Conservation (phyloP, 2,329 filamentous ascomycete species). For the Stenocarpella maydis region DNA sequence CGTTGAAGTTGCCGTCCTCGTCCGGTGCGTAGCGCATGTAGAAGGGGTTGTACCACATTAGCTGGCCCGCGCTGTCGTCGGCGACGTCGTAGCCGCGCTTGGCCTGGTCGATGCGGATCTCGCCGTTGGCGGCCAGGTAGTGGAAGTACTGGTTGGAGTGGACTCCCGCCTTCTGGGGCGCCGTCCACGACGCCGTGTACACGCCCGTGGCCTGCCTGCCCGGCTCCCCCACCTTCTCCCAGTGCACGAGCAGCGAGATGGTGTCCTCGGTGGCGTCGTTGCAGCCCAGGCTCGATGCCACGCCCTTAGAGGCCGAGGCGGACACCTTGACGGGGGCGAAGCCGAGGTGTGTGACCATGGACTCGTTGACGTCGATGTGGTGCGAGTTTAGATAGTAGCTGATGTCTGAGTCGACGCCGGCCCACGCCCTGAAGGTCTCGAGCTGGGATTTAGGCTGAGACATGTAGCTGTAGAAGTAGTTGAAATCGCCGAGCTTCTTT, state of each 20-base stretch:
- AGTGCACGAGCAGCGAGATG: slow-evolving; percentile 89
- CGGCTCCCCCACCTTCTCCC: slow-evolving; percentile 76
- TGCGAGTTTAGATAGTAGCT: slow-evolving; percentile 97
- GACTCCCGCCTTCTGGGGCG: slow-evolving; percentile 90
- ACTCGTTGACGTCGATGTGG: slow-evolving; percentile 92
- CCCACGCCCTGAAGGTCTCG: slow-evolving; percentile 95
- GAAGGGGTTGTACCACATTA: slow-evolving; percentile 93
- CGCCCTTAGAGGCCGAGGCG: slow-evolving; percentile 79
- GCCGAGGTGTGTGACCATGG: slow-evolving; percentile 78
- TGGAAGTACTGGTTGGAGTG: slow-evolving; percentile 98
- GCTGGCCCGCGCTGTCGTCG: slow-evolving; percentile 74
- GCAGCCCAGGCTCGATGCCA: slow-evolving; percentile 81
- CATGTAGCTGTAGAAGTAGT: slow-evolving; percentile 99
- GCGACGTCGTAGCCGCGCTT: slow-evolving; percentile 95
- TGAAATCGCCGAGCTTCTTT: slow-evolving; percentile 86
- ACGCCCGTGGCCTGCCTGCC: slow-evolving; percentile 82
- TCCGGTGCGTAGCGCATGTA: slow-evolving; percentile 96
- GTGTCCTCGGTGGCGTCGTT: slow-evolving; percentile 87
- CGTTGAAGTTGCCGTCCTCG: slow-evolving; percentile 92
- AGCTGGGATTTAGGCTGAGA: slow-evolving; percentile 90
- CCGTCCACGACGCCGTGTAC: slow-evolving; percentile 95
- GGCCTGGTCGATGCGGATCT: slow-evolving; percentile 90
- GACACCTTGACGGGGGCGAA: slow-evolving; percentile 83
- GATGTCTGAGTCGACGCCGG: slow-evolving; percentile 90
- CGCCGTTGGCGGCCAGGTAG: slow-evolving; percentile 84